A percentile compares a stretch with the other conserved stretches of the same genome.
These are phyloP conservation scores for Pythium diclinum DNA, from an alignment of 352 stramenopile genomes.

Conservation along the genomic window DNA sequence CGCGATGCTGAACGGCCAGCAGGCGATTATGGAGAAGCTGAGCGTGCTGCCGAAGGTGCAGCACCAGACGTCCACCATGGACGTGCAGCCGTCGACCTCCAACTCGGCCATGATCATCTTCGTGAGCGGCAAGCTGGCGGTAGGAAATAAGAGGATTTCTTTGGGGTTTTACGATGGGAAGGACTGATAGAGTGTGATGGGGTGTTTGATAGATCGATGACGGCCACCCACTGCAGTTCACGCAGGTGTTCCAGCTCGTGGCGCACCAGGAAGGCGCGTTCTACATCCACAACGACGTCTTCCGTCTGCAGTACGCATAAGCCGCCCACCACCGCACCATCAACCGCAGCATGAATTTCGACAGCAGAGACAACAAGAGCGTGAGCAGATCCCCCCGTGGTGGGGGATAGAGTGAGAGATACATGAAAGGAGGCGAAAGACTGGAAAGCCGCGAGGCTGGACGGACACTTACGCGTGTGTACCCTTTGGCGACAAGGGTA, in stretches of 20 bases:
- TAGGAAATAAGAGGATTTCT: slow-evolving; percentile 15
- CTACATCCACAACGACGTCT: slow-evolving; percentile 98
- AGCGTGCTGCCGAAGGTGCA: slow-evolving; percentile 54
- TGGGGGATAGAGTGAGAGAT: neutral
- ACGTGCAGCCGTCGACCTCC: slow-evolving; percentile 92
- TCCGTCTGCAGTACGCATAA: slow-evolving; percentile 97
- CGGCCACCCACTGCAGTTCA: slow-evolving; percentile 95
- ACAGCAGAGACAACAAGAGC: neutral
- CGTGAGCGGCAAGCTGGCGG: slow-evolving; percentile 89
- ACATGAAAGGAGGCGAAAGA: neutral
- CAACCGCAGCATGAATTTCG: neutral
- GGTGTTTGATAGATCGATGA: slow-evolving; percentile 82
- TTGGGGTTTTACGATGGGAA: no score
- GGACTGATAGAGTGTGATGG: neutral
- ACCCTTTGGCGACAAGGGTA: no score
- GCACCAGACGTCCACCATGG: slow-evolving; percentile 87
- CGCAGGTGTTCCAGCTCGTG: slow-evolving; percentile 96
- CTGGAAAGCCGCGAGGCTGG: neutral
- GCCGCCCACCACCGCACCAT: neutral
- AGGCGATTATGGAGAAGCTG: slow-evolving; percentile 91
- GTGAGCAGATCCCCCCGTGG: neutral
- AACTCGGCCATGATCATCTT: slow-evolving; percentile 94
- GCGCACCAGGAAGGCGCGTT: slow-evolving; percentile 90
- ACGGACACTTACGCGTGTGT: no score
- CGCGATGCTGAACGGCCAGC: slow-evolving; percentile 58